These are phyloP conservation scores for Pseudogymnoascus sp. DNA, from an alignment of 2,329 filamentous ascomycete species.

Conservation along the genomic window DNA sequence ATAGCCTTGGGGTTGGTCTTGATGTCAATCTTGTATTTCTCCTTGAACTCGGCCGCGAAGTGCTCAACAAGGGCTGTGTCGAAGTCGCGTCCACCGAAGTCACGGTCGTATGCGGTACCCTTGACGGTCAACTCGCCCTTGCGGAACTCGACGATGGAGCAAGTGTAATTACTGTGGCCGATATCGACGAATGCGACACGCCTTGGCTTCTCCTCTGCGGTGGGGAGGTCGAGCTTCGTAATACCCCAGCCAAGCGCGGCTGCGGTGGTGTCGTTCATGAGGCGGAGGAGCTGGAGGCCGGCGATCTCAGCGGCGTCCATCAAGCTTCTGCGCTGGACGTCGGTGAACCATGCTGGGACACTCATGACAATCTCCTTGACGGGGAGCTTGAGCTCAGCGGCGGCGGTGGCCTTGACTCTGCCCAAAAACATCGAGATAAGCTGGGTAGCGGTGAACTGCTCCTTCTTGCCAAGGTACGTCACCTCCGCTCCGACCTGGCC, in stretches of 20 bases:
- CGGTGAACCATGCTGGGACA: constrained; percentile 95
- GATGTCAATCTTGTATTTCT: constrained; percentile 97
- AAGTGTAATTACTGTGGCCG: constrained; percentile 93
- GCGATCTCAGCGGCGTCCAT: constrained; percentile 91
- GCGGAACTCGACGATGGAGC: constrained; percentile 88
- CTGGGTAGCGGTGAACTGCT: constrained; percentile 90
- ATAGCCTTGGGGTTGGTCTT: constrained; percentile 81
- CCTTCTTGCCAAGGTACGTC: constrained; percentile 86
- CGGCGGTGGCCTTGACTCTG: constrained; percentile 85
- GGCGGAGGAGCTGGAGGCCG: constrained; percentile 80
- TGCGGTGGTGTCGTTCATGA: constrained; percentile 98
- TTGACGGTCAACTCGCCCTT: constrained; percentile 96
- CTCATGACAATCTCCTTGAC: constrained; percentile 92
- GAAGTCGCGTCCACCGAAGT: constrained; percentile 96
- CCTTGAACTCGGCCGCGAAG: constrained; percentile 91
- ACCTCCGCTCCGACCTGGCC: constrained; percentile 95
- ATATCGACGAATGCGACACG: constrained; percentile 90
- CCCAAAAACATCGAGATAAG: constrained; percentile 90
- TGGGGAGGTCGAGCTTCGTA: constrained; percentile 89
- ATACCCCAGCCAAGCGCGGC: constrained; percentile 95
- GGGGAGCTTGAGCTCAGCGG: constrained; percentile 78
- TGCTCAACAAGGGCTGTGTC: constrained; percentile 93
- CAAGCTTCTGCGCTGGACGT: constrained; percentile 79
- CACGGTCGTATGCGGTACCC: constrained; percentile 83
- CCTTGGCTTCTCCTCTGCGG: constrained; percentile 81